phyloP scores from a whole-genome alignment of 345 rosid species.

The Hirschfeldia incana region DNA sequence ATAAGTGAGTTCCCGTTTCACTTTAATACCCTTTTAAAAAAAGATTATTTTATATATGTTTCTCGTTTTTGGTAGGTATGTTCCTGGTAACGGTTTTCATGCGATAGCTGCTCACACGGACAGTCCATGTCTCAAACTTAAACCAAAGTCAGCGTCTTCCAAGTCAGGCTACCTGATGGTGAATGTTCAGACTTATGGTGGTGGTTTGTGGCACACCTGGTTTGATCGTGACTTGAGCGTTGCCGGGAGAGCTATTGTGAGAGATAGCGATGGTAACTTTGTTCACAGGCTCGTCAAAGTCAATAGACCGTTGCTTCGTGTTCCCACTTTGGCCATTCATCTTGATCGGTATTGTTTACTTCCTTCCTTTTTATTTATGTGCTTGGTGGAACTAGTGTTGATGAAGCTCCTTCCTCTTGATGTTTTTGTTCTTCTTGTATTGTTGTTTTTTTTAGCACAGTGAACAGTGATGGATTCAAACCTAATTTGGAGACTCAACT shows the following conservation, averaged over 20 bases:
- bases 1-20: constrained; percentile 60
- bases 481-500: constrained; percentile 92
- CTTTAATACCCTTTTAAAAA: neutral
- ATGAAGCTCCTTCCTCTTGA: constrained; percentile 23
- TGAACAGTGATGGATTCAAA: constrained; percentile 88
- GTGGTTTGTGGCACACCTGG: constrained; percentile 99
- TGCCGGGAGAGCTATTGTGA: constrained; percentile 87
- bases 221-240: constrained; percentile 94
- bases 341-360: constrained; percentile 57
- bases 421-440: constrained; percentile 35
- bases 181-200: constrained; percentile 93
- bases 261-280: constrained; percentile 65
- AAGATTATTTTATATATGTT: no score
- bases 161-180: constrained; percentile 87
- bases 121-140: constrained; percentile 92
- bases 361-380: neutral
- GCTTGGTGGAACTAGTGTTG: neutral
- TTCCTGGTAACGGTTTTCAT: constrained; percentile 78
- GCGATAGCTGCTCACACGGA: constrained; percentile 94
- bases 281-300: constrained; percentile 83
- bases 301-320: constrained; percentile 74
- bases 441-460: constrained; percentile 58
- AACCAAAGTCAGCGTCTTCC: constrained; percentile 85
- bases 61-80: constrained; percentile 59
- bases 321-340: constrained; percentile 92